Conservation (phyloP, 805 yeast genomes). For the Starmerella bombi region DNA sequence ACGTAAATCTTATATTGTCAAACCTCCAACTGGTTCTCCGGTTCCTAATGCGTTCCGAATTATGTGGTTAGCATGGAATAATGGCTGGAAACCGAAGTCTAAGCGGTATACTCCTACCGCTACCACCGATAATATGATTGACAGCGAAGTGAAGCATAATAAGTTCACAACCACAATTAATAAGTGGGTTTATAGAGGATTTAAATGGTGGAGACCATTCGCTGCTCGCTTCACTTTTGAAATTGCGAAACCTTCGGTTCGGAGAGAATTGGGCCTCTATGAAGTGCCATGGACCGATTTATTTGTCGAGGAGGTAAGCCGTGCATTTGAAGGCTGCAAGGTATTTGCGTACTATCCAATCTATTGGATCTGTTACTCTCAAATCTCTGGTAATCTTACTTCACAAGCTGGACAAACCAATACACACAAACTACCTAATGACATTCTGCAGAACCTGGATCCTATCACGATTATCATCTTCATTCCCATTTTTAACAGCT, state of each 20-base stretch:
- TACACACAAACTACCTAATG: conserved; percentile 67
- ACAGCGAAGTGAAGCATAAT: conserved; percentile 3
- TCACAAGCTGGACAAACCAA: conserved; percentile 66
- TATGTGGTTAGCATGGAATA: conserved; percentile 33
- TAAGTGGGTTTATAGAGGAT: conserved; percentile 7
- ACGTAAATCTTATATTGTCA: conserved; percentile 40
- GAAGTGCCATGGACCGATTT: conserved; percentile 47
- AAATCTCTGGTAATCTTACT: conserved; percentile 59
- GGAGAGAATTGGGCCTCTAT: conserved; percentile 33
- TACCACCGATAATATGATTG: conserved; percentile 1
- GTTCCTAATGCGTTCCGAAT: conserved; percentile 41
- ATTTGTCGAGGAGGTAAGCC: conserved; percentile 59
- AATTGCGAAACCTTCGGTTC: conserved; percentile 44
- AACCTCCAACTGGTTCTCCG: conserved; percentile 50
- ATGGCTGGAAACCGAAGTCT: conserved; percentile 29
- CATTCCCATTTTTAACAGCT: conserved; percentile 55
- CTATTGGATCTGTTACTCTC: conserved; percentile 62
- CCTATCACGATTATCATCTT: conserved; percentile 65
- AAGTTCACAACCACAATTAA: conserved; percentile 2
- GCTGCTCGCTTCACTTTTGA: conserved; percentile 29
- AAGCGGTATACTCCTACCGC: conserved; percentile 6
- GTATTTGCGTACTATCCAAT: conserved; percentile 59
- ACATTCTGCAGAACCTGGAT: conserved; percentile 61
- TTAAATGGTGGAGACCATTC: conserved; percentile 13
- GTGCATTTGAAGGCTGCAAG: conserved; percentile 57